phyloP scores from a whole-genome alignment of 805 yeast species.

The Zygosaccharomyces kombuchaensis region DNA sequence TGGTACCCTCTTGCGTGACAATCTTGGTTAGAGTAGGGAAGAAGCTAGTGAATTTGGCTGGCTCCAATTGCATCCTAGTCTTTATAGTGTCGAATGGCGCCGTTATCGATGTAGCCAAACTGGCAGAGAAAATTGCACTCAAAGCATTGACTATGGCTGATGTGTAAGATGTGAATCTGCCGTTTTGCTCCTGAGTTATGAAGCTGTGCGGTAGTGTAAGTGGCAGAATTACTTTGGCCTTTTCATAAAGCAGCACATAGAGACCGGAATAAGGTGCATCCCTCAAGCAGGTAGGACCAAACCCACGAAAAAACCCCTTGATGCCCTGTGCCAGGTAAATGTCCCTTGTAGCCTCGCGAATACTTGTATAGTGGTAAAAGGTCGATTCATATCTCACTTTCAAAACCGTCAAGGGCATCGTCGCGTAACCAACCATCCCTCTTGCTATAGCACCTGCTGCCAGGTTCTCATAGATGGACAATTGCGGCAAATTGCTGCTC shows the following conservation, averaged over 20 bases:
- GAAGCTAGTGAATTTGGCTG: conserved; percentile 43
- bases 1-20: conserved; percentile 43
- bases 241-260: conserved; percentile 81
- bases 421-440: conserved; percentile 73
- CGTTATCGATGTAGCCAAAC: conserved; percentile 75
- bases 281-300: conserved; percentile 77
- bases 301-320: conserved; percentile 79
- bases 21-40: conserved; percentile 39
- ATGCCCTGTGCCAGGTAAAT: conserved; percentile 52
- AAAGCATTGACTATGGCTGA: conserved; percentile 61
- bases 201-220: conserved; percentile 26
- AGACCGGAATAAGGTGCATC: conserved; percentile 98
- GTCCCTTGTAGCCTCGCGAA: conserved; percentile 54
- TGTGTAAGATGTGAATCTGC: conserved; percentile 34
- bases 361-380: conserved; percentile 60
- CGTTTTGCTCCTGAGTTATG: conserved; percentile 16
- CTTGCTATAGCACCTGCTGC: conserved; percentile 74
- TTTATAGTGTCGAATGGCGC: conserved; percentile 95
- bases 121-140: conserved; percentile 78
- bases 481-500: conserved; percentile 58
- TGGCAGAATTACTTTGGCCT: conserved; percentile 58
- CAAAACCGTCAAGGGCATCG: conserved; percentile 92
- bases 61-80: conserved; percentile 80
- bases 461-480: conserved; percentile 65
- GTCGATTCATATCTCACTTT: conserved; percentile 89